Evolutionary conservation across 2,329 filamentous ascomycete genomes (phyloP).

Genomic region (Diaporthe capsici): DNA sequence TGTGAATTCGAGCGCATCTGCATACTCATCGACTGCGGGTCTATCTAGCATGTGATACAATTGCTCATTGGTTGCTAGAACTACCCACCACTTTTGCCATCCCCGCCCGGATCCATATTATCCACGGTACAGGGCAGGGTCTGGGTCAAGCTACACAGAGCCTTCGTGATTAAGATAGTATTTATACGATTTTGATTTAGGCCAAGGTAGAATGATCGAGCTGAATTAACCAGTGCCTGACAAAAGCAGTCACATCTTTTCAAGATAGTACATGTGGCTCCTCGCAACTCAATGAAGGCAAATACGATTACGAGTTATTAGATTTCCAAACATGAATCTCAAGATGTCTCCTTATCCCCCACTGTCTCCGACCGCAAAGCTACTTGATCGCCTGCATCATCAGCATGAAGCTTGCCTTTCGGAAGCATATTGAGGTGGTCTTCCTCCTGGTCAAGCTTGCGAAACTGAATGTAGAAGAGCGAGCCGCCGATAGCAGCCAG

Average conservation of each 20-base stretch:
- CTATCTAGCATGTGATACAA: too few species aligned
- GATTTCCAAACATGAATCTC: background rate
- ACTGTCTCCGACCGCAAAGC: slow-evolving; percentile 6
- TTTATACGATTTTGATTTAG: fast-evolving
- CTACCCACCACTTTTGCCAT: too few species aligned
- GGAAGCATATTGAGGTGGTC: slow-evolving; percentile 72
- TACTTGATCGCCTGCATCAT: background rate
- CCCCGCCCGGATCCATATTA: too few species aligned
- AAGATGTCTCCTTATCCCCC: slow-evolving; percentile 14
- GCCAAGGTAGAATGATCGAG: background rate
- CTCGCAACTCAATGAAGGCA: background rate
- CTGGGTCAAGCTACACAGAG: background rate
- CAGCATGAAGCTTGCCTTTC: slow-evolving; percentile 11
- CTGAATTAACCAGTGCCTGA: background rate
- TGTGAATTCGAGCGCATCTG: background rate
- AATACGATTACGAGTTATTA: background rate
- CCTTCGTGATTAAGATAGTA: background rate
- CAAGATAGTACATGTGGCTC: background rate
- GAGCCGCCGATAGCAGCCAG: slow-evolving; percentile 73
- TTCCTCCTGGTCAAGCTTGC: slow-evolving; percentile 71
- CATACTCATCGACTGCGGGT: background rate
- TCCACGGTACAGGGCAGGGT: background rate
- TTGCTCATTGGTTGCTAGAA: background rate
- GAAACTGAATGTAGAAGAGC: slow-evolving; percentile 78
- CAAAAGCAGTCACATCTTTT: background rate